Evolutionary conservation across 495 filamentous ascomycete genomes (phyloP).

Genomic region (Aspergillus sclerotioniger): DNA sequence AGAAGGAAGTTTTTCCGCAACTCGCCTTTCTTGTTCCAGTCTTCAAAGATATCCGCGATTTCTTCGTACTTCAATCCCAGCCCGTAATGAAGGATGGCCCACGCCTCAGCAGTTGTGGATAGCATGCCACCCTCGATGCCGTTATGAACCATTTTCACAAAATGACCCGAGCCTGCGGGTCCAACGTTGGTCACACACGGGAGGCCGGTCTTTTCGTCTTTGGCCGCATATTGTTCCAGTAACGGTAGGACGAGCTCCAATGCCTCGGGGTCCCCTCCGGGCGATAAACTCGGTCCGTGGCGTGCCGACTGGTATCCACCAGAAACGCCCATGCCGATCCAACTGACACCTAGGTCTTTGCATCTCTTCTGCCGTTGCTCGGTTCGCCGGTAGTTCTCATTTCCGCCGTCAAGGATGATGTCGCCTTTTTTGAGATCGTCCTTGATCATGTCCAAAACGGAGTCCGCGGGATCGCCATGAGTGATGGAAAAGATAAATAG

Average conservation of each 20-base stretch:
- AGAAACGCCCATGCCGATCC: constrained; percentile 67
- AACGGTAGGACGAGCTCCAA: constrained; percentile 62
- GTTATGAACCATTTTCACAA: constrained; percentile 78
- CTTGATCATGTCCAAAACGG: constrained; percentile 57
- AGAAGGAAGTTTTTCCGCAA: constrained; percentile 62
- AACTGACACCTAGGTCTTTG: constrained; percentile 51
- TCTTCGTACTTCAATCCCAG: constrained; percentile 61
- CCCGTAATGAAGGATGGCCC: constrained; percentile 60
- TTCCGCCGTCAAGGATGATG: constrained; percentile 70
- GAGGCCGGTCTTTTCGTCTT: constrained; percentile 51
- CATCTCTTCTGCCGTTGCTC: constrained; percentile 61
- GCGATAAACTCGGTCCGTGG: constrained; percentile 62
- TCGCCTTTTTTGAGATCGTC: constrained; percentile 59
- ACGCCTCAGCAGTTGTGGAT: constrained; percentile 59
- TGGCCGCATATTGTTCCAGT: constrained; percentile 59
- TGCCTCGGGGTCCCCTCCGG: constrained; percentile 58
- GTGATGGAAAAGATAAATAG: constrained; percentile 68
- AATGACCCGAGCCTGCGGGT: constrained; percentile 64
- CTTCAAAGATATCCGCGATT: constrained; percentile 57
- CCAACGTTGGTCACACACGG: constrained; percentile 64
- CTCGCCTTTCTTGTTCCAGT: constrained; percentile 60
- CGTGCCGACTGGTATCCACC: constrained; percentile 70
- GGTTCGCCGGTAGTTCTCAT: constrained; percentile 69
- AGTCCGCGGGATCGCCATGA: constrained; percentile 66
- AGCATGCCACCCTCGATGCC: constrained; percentile 75